Evolutionary conservation across 23 red algal genomes (phyloP), one percentile per base, ranked within the genome.

Genomic region (Pyropia haitanensis): DNA sequence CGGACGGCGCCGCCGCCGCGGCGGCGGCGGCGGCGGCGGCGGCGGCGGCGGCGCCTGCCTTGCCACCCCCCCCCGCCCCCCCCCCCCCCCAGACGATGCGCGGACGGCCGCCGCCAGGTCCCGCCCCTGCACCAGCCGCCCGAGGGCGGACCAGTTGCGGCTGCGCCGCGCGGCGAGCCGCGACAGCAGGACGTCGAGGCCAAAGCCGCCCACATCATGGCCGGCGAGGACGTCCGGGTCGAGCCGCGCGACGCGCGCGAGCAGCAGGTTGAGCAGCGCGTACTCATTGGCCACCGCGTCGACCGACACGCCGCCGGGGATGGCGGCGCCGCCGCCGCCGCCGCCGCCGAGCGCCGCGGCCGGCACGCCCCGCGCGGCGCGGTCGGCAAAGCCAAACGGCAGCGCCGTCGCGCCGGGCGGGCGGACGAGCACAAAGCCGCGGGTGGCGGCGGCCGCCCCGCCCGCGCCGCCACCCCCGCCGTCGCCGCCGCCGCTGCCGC

Each of bases 181-280:
- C 10, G 79, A 34, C 6, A 98, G 33, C 17, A 98, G 58, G 16
- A 88, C 76, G 56, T 98, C 85, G 16, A 98, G 64, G 7, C 63
- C 71, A 71, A 63, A 80, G 8, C 80, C 82, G 46, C 83, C 49
- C 30, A 90, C 2, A 24, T 85, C 68, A 64, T 98, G 94, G 17
- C 85, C 85, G 25, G 91, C 34, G 3, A 98, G 53, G 3, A 91
- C 73, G 71, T 98, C 94, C 2, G 94, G 94, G 46, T 98, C 94
- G 19, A 80, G 64, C 2, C 71, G 77, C 23, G 72, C 58, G 6
- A 98, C 48, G 27, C 70, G 70, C 18, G 75, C 60, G 1, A 91
- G 60, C 24, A 98, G 81, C 17, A 67, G 67, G 51, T 98, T 85
- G 20, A 98, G 53, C 32, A 98, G 55, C n/a, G 79, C 81, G 12